Conservation (phyloP, 1,284 basidiomycete species). For the Melampsora americana region DNA sequence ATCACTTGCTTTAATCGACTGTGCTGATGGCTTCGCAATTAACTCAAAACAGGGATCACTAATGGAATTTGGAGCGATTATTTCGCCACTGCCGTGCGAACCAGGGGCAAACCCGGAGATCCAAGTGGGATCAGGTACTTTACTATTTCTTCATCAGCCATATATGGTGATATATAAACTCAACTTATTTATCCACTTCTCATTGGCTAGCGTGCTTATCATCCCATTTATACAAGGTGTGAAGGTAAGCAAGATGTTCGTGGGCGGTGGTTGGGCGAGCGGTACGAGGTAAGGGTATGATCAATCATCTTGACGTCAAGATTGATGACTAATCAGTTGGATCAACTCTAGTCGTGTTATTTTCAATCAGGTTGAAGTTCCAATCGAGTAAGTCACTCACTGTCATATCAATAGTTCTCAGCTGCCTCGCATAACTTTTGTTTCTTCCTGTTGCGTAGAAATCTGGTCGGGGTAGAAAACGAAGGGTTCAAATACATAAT, state of each 20-base stretch:
- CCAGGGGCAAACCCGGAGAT: conserved; percentile 35
- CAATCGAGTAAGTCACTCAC: conserved; percentile 21
- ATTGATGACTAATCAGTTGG: conserved; percentile 8
- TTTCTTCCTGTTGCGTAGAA: not conserved
- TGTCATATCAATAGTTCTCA: too few species aligned
- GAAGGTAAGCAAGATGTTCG: conserved; percentile 18
- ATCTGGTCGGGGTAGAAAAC: conserved; percentile 41
- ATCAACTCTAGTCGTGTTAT: conserved; percentile 20
- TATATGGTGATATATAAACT: not conserved
- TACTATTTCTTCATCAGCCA: not conserved
- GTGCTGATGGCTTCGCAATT: not conserved
- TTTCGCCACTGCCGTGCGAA: conserved; percentile 38
- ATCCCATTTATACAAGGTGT: conserved; percentile 26
- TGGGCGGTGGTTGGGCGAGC: conserved; percentile 36
- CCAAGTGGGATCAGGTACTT: conserved; percentile 37
- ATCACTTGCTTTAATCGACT: not conserved
- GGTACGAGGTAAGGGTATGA: conserved; percentile 23
- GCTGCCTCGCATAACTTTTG: not conserved
- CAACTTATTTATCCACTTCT: not conserved
- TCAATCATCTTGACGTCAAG: not conserved
- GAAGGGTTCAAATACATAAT: conserved; percentile 44
- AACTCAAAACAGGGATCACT: conserved; percentile 28
- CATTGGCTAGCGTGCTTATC: conserved; percentile 17
- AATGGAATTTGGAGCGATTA: conserved; percentile 44
- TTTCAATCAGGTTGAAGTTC: conserved; percentile 38